A percentile compares a stretch with the other conserved stretches of the same genome.
Conservation (phyloP, 441 rosid genomes). For the Manihot esculenta region DNA sequence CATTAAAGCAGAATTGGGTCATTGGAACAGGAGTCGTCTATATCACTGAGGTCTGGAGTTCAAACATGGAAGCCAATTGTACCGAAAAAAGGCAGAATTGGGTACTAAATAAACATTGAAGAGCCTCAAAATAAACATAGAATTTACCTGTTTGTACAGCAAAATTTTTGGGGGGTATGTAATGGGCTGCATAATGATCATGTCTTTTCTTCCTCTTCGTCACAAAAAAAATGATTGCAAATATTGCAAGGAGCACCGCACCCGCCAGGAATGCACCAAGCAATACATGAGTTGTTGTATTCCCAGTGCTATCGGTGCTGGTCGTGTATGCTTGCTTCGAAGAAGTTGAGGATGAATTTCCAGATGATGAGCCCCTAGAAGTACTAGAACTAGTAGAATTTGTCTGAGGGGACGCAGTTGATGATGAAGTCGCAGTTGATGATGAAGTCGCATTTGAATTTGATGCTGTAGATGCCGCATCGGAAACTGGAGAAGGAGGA, state of each 20-base stretch:
- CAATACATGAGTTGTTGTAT: constrained; percentile 6
- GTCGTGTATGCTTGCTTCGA: constrained; percentile 17
- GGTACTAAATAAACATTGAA: too few relatives aligned
- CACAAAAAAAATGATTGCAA: constrained; percentile 36
- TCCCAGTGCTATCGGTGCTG: constrained; percentile 10
- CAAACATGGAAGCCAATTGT: too few relatives aligned
- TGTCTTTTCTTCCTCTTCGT: constrained; percentile 42
- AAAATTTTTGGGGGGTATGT: constrained; percentile 47
- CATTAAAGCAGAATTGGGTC: constrained; percentile 1
- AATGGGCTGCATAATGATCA: constrained; percentile 29
- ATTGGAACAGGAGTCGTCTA: too few relatives aligned
- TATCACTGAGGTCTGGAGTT: too few relatives aligned
- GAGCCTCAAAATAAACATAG: not conserved
- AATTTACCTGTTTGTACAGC: constrained; percentile 49
- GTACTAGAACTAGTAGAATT: constrained; percentile 8
- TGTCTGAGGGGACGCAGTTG: not conserved
- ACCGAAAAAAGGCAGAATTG: too few relatives aligned
- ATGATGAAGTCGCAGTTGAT: not conserved
- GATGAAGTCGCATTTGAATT: constrained; percentile 7
- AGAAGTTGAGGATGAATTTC: constrained; percentile 16
- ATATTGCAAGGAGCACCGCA: constrained; percentile 39
- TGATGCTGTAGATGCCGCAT: constrained; percentile 20
- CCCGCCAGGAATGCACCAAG: constrained; percentile 42
- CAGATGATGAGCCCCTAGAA: constrained; percentile 8
- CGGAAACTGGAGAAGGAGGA: constrained; percentile 26